Evolutionary conservation across 192 early-diverging fungal genomes (phyloP), one percentile per base, ranked within the genome.

Genomic region (Coemansia asiatica): DNA sequence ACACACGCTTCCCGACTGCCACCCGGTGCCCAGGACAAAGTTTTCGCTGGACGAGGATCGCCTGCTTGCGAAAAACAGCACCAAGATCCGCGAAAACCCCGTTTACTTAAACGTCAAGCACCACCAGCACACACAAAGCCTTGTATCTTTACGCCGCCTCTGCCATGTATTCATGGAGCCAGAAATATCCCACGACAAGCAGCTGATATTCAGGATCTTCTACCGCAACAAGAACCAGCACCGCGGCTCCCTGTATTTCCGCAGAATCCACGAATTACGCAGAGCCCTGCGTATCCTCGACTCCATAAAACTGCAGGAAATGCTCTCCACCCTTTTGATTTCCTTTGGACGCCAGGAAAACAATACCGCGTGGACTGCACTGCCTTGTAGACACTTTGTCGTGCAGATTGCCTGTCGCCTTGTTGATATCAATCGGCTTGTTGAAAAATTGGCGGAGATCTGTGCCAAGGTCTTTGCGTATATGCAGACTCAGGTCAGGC

Each of bases 161-260:
- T 4, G 19, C 10, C 27, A 51, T 6, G 33, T 44, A 3, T 66
- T 72, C 23, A 8, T 26, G 2, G 38, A 56, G 2, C 58, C 54
- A 0, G 75, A 76, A 15, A 51, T 78, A 13, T 27, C 36, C 6
- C 69, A 72, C 38, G 75, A 78, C 56, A 35, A 54, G 4, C 44
- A 51, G 33, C 69, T 78, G 2, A 29, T 78, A 22, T 53, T 23
- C 13, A 69, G 75, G 33, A 58, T 78, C 33, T 72, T 69, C 60
- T 72, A 78, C 56, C 75, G 75, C 35, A 78, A 78, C 60, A 66
- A 67, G 63, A 78, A 78, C 63, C 75, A 78, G 59, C 75, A 78
- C 60, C 48, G 47, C 18, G 54, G 51, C 5, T 35, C 66, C 0
- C 21, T 72, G 4, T 69, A 78, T 35, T 78, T 68, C 25, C 66